Evolutionary conservation across 176 grass and related monocot species (phyloP).

Genomic region (Cenchrus americanus): DNA sequence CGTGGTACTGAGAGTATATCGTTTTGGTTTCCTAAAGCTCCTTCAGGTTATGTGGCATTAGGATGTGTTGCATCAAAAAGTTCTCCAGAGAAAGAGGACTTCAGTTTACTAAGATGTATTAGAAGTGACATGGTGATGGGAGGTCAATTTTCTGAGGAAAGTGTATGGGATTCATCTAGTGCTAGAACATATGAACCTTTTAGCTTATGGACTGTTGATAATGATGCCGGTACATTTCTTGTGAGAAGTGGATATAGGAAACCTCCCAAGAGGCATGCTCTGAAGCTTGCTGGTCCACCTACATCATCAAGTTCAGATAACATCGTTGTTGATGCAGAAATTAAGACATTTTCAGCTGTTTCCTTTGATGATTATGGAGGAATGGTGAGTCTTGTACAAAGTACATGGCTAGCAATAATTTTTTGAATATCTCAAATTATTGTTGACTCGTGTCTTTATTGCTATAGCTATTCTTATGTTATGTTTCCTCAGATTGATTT

Average conservation of each 20-base stretch:
- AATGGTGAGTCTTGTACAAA: conserved; percentile 63
- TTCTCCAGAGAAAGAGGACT: conserved; percentile 57
- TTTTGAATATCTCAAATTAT: conserved; percentile 28
- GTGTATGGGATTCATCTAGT: conserved; percentile 82
- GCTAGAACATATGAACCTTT: conserved; percentile 67
- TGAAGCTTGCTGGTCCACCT: conserved; percentile 66
- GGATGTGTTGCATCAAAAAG: conserved; percentile 89
- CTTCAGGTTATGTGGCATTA: conserved; percentile 85
- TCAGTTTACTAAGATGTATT: conserved; percentile 78
- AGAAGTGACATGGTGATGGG: conserved; percentile 90
- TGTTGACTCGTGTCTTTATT: conserved; percentile 9
- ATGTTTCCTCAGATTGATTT: conserved; percentile 32
- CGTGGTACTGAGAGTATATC: conserved; percentile 69
- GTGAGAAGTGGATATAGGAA: conserved; percentile 86
- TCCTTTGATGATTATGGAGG: conserved; percentile 97
- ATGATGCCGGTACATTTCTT: conserved; percentile 80
- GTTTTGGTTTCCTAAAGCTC: conserved; percentile 88
- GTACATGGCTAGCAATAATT: background rate
- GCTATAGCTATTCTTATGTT: conserved; percentile 29
- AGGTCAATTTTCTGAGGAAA: conserved; percentile 83
- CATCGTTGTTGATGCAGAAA: conserved; percentile 83
- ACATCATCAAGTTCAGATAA: conserved; percentile 67
- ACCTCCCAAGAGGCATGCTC: conserved; percentile 82
- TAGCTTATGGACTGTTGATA: conserved; percentile 91
- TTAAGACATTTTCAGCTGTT: conserved; percentile 85